Percentiles rank a stretch among this genome's conserved stretches.
Evolutionary conservation across 192 early-diverging fungal species (phyloP).

Genomic region (Powellomyces hirtus): DNA sequence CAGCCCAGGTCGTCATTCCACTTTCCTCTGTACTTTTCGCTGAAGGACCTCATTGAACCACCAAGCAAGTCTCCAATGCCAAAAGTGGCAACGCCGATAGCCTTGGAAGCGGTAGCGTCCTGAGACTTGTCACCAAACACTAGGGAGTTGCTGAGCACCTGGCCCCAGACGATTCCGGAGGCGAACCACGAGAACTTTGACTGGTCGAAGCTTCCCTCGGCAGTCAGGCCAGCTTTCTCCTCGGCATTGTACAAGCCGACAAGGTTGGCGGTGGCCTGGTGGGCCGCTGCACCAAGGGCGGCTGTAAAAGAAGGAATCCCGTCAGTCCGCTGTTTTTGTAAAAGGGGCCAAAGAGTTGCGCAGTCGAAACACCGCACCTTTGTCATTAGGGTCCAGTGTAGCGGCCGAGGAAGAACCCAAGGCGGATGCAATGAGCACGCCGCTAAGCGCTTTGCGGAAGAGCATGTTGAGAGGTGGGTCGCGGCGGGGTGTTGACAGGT

Average conservation of each 20-base stretch:
- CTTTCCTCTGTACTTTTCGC: conserved; percentile 20
- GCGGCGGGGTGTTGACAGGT: no score
- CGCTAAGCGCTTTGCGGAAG: no score
- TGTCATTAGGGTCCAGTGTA: not conserved
- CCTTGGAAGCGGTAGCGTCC: conserved; percentile 2
- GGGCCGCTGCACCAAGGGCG: conserved; percentile 16
- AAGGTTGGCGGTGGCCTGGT: conserved; percentile 12
- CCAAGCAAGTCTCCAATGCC: conserved; percentile 25
- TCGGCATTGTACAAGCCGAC: conserved; percentile 12
- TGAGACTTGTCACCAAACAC: conserved; percentile 18
- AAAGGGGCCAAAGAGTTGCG: not conserved
- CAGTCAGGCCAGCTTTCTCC: not conserved
- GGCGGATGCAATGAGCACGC: no score
- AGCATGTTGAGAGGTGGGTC: no score
- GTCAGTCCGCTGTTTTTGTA: no score
- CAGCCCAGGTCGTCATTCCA: conserved; percentile 52
- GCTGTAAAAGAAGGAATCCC: not conserved
- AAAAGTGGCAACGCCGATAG: conserved; percentile 17
- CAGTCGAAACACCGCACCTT: not conserved
- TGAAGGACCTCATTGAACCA: conserved; percentile 5
- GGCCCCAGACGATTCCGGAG: conserved; percentile 29
- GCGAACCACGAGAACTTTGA: conserved; percentile 27
- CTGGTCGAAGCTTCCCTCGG: conserved; percentile 16
- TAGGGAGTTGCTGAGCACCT: conserved; percentile 22
- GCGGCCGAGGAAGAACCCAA: no score